Percentiles rank a stretch among this genome's conserved stretches.
These are phyloP conservation scores for Mortierella antarctica DNA, from an alignment of 192 early-diverging fungal genomes.

Conservation along the genomic window DNA sequence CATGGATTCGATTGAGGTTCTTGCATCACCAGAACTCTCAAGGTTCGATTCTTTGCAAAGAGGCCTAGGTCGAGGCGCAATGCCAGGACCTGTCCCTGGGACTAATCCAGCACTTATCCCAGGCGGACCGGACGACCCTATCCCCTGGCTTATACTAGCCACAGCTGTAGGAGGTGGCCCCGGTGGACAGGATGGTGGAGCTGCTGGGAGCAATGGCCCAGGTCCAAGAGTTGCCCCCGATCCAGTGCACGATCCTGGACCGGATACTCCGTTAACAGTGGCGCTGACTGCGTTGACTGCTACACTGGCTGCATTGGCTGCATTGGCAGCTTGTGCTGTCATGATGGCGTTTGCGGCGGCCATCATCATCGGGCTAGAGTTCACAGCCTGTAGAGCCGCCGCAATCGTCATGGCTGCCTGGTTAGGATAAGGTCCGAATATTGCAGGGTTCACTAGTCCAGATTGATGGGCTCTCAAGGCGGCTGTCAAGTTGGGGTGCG, in stretches of 20 bases:
- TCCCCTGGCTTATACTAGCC: too few relatives aligned
- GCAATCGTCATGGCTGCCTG: constrained; percentile 13
- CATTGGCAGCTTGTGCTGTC: constrained; percentile 11
- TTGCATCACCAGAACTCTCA: too few relatives aligned
- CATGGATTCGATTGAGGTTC: too few relatives aligned
- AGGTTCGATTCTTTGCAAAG: too few relatives aligned
- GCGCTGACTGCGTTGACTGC: background rate
- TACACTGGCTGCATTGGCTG: background rate
- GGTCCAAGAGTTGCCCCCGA: too few relatives aligned
- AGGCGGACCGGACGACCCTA: background rate
- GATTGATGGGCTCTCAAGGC: constrained; percentile 21
- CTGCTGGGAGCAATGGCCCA: too few relatives aligned
- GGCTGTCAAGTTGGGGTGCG: constrained; percentile 37
- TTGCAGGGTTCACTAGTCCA: constrained; percentile 10
- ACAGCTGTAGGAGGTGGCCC: too few relatives aligned
- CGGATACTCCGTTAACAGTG: background rate
- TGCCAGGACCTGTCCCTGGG: background rate
- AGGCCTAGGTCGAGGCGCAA: constrained; percentile 3
- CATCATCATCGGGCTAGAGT: constrained; percentile 34
- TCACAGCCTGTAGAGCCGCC: constrained; percentile 16
- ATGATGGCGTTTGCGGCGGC: constrained; percentile 27
- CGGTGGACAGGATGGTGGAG: too few relatives aligned
- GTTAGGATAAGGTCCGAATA: constrained; percentile 25
- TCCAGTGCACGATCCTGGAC: background rate
- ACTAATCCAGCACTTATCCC: constrained; percentile 1